Evolutionary conservation across 768 basidiomycete species (phyloP).

Genomic region (Aureoboletus auriporus): DNA sequence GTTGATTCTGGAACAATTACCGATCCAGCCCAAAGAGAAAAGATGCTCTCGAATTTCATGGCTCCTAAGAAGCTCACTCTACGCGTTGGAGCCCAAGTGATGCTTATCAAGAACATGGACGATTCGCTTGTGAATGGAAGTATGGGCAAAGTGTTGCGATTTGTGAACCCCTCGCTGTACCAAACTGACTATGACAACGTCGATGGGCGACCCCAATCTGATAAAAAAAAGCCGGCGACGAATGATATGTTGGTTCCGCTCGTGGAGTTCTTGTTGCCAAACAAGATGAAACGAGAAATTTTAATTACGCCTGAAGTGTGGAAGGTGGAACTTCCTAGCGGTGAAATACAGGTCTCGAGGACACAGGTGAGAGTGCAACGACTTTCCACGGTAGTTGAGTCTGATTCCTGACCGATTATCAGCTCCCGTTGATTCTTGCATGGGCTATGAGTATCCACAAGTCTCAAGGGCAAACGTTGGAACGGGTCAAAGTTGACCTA

Average conservation of each 20-base stretch:
- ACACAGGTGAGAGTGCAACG: slow-evolving; percentile 55
- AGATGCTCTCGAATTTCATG: slow-evolving; percentile 88
- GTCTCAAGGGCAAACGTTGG: slow-evolving; percentile 94
- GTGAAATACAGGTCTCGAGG: slow-evolving; percentile 77
- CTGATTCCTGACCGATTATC: slow-evolving; percentile 2
- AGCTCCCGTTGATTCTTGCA: slow-evolving; percentile 85
- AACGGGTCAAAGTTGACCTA: slow-evolving; percentile 92
- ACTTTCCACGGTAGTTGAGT: neutral
- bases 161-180: slow-evolving; percentile 52
- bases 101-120: slow-evolving; percentile 94
- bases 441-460: slow-evolving; percentile 99
- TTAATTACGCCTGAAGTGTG: slow-evolving; percentile 70
- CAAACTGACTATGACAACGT: slow-evolving; percentile 39
- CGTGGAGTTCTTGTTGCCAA: slow-evolving; percentile 71
- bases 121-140: slow-evolving; percentile 92
- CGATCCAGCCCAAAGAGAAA: slow-evolving; percentile 59
- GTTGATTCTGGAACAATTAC: slow-evolving; percentile 58
- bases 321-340: slow-evolving; percentile 86
- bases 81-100: slow-evolving; percentile 82
- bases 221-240: slow-evolving; percentile 24
- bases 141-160: slow-evolving; percentile 80
- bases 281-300: slow-evolving; percentile 48
- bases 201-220: slow-evolving; percentile 33
- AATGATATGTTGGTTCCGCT: slow-evolving; percentile 53
- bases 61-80: slow-evolving; percentile 68